Evolutionary conservation across 2,329 filamentous ascomycete genomes (phyloP).

Genomic region (Dactylellina cionopaga): DNA sequence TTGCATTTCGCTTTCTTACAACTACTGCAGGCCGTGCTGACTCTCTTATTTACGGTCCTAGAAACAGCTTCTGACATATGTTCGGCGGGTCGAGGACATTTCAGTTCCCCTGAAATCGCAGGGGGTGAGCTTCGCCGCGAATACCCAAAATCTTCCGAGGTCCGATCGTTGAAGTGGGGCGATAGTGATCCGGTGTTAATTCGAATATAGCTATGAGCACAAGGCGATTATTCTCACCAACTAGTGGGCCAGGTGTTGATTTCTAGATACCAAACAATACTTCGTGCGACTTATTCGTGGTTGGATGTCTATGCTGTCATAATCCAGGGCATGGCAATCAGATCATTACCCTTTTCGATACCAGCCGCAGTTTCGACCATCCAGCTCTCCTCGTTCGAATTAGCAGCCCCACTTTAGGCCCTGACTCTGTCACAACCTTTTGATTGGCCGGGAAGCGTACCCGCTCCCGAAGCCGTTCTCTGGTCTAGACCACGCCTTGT

Average conservation of each 20-base stretch:
- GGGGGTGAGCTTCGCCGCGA: not conserved
- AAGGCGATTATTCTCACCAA: too few relatives aligned
- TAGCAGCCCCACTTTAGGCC: not conserved
- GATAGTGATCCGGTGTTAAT: too few relatives aligned
- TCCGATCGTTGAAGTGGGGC: not conserved
- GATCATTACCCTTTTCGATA: too few relatives aligned
- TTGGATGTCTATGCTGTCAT: too few relatives aligned
- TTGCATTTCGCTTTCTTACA: slow-evolving; percentile 45
- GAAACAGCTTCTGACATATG: slow-evolving; percentile 25
- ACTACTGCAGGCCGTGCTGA: slow-evolving; percentile 30
- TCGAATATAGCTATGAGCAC: too few relatives aligned
- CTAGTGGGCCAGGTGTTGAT: too few relatives aligned
- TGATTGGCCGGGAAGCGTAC: slow-evolving; percentile 31
- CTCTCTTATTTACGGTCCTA: slow-evolving; percentile 4
- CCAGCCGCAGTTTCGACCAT: too few relatives aligned
- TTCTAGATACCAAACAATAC: too few relatives aligned
- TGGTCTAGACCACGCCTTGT: not conserved
- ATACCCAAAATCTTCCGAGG: not conserved
- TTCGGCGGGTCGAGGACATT: not conserved
- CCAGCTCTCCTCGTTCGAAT: not conserved
- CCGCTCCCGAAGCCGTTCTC: not conserved
- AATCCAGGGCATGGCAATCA: too few relatives aligned
- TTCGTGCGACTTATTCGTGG: too few relatives aligned
- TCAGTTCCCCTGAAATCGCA: not conserved
- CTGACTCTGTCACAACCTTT: not conserved